Conservation (phyloP, 208 protist species). For the Endotrypanum monterogeii region DNA sequence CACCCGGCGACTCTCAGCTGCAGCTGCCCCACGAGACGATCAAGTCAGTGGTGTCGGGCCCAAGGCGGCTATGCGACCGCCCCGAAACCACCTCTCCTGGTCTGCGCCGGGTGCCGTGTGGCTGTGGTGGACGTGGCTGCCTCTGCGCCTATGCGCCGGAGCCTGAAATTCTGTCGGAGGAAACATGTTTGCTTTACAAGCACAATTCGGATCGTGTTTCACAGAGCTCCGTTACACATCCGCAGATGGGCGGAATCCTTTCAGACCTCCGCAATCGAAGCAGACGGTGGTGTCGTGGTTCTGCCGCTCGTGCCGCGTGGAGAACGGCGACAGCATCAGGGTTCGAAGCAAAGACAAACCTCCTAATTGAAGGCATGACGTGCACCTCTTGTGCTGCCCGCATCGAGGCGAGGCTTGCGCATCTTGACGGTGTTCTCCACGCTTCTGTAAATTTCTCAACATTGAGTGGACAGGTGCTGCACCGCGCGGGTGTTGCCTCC, state of each 20-base stretch:
- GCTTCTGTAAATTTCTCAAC: constrained; percentile 84
- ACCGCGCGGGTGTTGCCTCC: constrained; percentile 33
- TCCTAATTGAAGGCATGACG: constrained; percentile 91
- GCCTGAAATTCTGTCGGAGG: constrained; percentile 28
- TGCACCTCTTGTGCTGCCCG: constrained; percentile 91
- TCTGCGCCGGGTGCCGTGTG: constrained; percentile 28
- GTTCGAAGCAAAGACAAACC: constrained; percentile 14
- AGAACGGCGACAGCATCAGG: not conserved
- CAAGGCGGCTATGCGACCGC: not conserved
- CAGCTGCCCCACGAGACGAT: not conserved
- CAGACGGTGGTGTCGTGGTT: not conserved
- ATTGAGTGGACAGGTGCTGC: constrained; percentile 42
- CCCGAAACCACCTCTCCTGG: constrained; percentile 1
- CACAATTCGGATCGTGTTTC: not conserved
- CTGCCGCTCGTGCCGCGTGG: not conserved
- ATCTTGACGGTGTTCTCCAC: constrained; percentile 44
- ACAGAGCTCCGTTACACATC: not conserved
- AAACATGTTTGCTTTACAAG: constrained; percentile 16
- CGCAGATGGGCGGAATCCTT: not conserved
- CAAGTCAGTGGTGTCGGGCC: not conserved
- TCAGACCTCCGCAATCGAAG: not conserved
- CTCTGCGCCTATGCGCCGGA: constrained; percentile 28
- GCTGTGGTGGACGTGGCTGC: constrained; percentile 31
- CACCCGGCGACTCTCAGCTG: constrained; percentile 7
- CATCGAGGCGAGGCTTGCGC: constrained; percentile 68